Evolutionary conservation across 2,329 filamentous ascomycete genomes (phyloP), one percentile per base, ranked within the genome.

Genomic region (Periconia macrospinosa): DNA sequence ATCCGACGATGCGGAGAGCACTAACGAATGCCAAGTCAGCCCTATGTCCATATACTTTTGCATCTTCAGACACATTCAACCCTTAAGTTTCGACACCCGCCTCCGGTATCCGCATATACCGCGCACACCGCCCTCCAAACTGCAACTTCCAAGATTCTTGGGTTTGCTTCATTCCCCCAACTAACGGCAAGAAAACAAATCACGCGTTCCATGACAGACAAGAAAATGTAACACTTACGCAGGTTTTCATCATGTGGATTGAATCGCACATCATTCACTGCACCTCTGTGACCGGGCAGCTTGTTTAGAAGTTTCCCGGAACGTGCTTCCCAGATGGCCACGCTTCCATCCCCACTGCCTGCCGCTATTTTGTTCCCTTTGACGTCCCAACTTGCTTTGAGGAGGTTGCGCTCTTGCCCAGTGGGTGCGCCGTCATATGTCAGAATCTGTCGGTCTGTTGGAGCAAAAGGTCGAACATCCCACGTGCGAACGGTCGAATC

Each of bases 381-480:
- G 1, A 84, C 80, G 69, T 95, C 90, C 94, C 94, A 99, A 75
- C 91, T 95, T 15, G 91, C 92, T 50, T 88, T 85, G 55, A 96
- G 85, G 14, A 99, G 78, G 65, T 97, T 97, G 81, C 94, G 94
- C 75, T 99, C 94, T 49, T 96, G 75, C 0, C 92, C 92, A 35
- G 86, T 82, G 11, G 89, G 88, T 0, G 93, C 93, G n/a, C 94
- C 94, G 65, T 97, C 93, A 71, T 94, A 96, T 0, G 91, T 96
- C 67, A 86, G 85, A 55, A 97, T 85, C 55, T 91, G 87, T 60
- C 94, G 83, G 71, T 97, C 90, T 0, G 88, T 86, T 0, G 94
- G 91, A 7, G 94, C 93, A 76, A 97, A 99, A 0, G 94, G 93
- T 62, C 93, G 84, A 49, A 99, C 90, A 71, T 99, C 93, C 94